Conservation (phyloP, 2,329 filamentous ascomycete genomes). For the Emydomyces testavorans region DNA sequence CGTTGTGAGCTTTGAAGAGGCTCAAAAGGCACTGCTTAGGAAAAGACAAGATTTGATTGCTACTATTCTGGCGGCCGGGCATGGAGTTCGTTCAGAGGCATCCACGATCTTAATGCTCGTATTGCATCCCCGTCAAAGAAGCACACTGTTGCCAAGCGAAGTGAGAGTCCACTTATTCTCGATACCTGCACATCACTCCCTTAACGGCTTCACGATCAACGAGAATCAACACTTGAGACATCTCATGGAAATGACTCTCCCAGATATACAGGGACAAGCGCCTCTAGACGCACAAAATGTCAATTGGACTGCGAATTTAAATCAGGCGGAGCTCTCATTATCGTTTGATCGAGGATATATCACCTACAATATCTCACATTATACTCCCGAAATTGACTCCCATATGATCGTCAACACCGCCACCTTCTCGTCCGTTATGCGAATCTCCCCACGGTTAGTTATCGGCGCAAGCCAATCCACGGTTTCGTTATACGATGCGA, state of each 20-base stretch:
- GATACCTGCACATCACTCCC: slow-evolving; percentile 23
- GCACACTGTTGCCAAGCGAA: slow-evolving; percentile 25
- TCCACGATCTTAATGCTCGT: slow-evolving; percentile 32
- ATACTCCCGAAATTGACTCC: slow-evolving; percentile 30
- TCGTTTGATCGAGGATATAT: slow-evolving; percentile 33
- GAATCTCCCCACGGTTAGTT: slow-evolving; percentile 33
- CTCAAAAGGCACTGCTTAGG: slow-evolving; percentile 31
- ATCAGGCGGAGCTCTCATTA: slow-evolving; percentile 30
- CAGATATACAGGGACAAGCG: slow-evolving; percentile 23
- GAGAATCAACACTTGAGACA: slow-evolving; percentile 29
- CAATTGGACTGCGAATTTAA: slow-evolving; percentile 33
- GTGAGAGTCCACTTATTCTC: slow-evolving; percentile 33
- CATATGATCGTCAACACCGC: slow-evolving; percentile 30
- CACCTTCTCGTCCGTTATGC: slow-evolving; percentile 33
- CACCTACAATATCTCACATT: slow-evolving; percentile 35
- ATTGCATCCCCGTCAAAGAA: slow-evolving; percentile 27
- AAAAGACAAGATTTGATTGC: slow-evolving; percentile 32
- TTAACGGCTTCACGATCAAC: slow-evolving; percentile 18
- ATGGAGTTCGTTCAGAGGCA: slow-evolving; percentile 21
- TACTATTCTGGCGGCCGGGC: slow-evolving; percentile 27
- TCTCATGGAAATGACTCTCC: slow-evolving; percentile 28
- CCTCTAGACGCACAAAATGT: slow-evolving; percentile 20
- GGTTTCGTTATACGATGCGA: slow-evolving; percentile 38
- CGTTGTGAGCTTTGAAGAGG: slow-evolving; percentile 33
- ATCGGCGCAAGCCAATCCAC: slow-evolving; percentile 33